Evolutionary conservation across 176 grass and related monocot species (phyloP).

Genomic region (Avena atlantica): DNA sequence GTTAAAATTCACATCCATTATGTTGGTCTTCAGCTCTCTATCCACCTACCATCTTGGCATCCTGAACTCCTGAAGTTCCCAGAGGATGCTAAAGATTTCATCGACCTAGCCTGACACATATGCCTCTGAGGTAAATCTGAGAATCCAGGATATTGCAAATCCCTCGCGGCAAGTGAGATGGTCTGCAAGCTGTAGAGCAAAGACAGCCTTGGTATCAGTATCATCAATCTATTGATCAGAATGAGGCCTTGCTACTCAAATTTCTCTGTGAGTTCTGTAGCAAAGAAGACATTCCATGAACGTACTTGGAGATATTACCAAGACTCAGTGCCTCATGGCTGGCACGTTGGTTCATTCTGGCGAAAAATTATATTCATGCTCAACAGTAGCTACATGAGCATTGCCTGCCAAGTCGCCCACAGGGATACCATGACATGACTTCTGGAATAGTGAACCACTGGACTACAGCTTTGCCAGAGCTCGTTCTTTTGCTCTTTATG

Average conservation of each 20-base stretch:
- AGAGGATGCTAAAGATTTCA: not conserved
- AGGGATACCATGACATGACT: not conserved
- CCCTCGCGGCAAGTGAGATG: not conserved
- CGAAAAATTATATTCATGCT: not conserved
- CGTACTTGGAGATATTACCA: too few relatives aligned
- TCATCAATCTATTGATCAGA: not conserved
- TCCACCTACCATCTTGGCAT: not conserved
- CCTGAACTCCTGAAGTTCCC: not conserved
- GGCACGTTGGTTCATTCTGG: not conserved
- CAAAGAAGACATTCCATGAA: too few relatives aligned
- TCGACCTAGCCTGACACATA: not conserved
- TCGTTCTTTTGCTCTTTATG: not conserved
- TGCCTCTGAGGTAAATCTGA: constrained; percentile 1
- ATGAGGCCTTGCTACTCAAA: not conserved
- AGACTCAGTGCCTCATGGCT: not conserved
- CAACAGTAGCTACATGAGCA: not conserved
- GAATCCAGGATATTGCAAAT: not conserved
- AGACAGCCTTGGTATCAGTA: not conserved
- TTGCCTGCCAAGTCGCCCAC: not conserved
- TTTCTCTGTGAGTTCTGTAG: not conserved
- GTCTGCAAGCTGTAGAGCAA: not conserved
- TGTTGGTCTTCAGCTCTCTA: not conserved
- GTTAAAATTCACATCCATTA: not conserved
- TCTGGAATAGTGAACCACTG: not conserved
- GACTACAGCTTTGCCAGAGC: not conserved